Evolutionary conservation across 73 alveolate genomes (phyloP).

Genomic region (Paramecium sexaurelia): DNA sequence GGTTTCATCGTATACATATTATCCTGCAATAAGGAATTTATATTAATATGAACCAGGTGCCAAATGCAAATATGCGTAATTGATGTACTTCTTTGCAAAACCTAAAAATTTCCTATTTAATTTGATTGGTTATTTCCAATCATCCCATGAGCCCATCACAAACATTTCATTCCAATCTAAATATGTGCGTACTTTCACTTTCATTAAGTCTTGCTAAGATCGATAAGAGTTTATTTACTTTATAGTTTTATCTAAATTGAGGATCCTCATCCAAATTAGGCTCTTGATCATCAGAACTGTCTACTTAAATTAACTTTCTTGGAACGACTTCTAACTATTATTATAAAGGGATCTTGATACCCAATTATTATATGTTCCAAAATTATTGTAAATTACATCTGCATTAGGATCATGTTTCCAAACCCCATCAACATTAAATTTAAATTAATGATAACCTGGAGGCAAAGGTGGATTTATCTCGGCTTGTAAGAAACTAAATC

Average conservation of each 20-base stretch:
- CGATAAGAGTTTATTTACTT: neutral
- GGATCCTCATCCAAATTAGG: conserved; percentile 27
- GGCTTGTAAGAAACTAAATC: conserved; percentile 1
- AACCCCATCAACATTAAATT: conserved; percentile 70
- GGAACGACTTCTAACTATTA: conserved; percentile 14
- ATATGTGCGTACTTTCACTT: neutral
- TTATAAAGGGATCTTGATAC: neutral
- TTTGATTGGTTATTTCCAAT: conserved; percentile 5
- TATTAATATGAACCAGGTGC: conserved; percentile 46
- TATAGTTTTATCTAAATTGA: neutral
- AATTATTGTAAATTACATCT: conserved; percentile 3
- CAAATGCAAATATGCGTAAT: conserved; percentile 30
- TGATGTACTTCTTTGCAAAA: conserved; percentile 10
- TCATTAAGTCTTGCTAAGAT: neutral
- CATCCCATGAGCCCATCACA: conserved; percentile 51
- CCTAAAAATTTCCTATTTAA: neutral
- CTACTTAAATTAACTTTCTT: neutral
- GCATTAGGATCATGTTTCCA: conserved; percentile 70
- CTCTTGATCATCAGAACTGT: conserved; percentile 38
- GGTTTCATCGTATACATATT: conserved; percentile 66
- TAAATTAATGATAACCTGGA: conserved; percentile 65
- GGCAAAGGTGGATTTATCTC: conserved; percentile 48
- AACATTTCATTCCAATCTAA: conserved; percentile 41
- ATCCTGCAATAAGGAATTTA: conserved; percentile 67
- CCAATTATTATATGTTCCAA: conserved; percentile 63